A percentile compares a stretch with the other conserved stretches of the same genome.
Conservation (phyloP, 441 rosid species). For the Flueggea neowawraea region DNA sequence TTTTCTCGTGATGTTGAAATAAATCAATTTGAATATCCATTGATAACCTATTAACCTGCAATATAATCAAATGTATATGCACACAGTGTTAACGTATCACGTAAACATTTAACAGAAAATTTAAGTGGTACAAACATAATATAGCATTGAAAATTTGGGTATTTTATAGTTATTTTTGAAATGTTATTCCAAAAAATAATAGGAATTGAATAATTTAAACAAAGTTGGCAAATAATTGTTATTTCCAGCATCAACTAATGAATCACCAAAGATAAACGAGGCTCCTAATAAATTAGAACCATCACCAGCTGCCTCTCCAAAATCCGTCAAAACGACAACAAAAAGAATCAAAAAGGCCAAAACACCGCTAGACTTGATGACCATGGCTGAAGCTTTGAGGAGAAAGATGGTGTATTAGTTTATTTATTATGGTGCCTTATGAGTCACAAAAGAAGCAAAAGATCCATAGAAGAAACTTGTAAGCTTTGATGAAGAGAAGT, state of each 20-base stretch:
- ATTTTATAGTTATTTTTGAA: too few species aligned
- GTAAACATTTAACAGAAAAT: too few species aligned
- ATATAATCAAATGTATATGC: too few species aligned
- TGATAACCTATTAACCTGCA: constrained; percentile 73
- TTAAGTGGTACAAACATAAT: too few species aligned
- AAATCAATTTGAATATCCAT: constrained; percentile 87
- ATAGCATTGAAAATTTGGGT: too few species aligned
- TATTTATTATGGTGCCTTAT: constrained; percentile 15
- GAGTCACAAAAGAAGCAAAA: background rate
- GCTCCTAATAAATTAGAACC: constrained; percentile 39
- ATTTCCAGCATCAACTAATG: constrained; percentile 91
- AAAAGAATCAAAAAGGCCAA: constrained; percentile 18
- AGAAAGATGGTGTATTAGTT: background rate
- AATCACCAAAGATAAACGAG: constrained; percentile 90
- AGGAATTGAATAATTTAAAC: constrained; percentile 7
- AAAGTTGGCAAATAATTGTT: constrained; percentile 75
- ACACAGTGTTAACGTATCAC: too few species aligned
- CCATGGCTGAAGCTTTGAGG: constrained; percentile 23
- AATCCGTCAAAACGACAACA: constrained; percentile 9
- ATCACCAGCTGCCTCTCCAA: constrained; percentile 32
- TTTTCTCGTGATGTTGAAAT: constrained; percentile 72
- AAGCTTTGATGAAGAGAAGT: constrained; percentile 22
- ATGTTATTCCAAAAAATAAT: too few species aligned
- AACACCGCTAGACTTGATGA: constrained; percentile 4
- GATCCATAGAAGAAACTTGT: constrained; percentile 41